A percentile compares a stretch with the other conserved stretches of the same genome.
Evolutionary conservation across 2,329 filamentous ascomycete species (phyloP).

Genomic region (Anisogramma anomala): DNA sequence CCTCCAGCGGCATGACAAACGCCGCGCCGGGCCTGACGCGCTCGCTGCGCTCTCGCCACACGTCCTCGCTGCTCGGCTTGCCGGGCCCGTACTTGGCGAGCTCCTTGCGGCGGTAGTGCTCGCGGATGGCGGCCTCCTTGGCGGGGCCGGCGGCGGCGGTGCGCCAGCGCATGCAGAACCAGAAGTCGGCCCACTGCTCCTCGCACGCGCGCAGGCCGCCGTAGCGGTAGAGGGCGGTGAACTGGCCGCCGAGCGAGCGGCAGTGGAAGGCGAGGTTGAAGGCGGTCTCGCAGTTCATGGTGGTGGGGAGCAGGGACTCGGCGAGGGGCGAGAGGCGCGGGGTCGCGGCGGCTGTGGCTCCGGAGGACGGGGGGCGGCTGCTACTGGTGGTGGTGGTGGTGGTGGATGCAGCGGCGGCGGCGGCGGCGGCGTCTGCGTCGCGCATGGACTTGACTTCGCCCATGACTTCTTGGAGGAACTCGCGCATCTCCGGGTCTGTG

Average conservation of each 20-base stretch:
- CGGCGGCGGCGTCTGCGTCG: conserved; percentile 13
- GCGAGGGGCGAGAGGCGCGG: conserved; percentile 37
- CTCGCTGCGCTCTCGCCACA: conserved; percentile 67
- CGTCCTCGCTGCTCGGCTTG: conserved; percentile 67
- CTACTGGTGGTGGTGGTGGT: conserved; percentile 10
- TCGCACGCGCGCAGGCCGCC: conserved; percentile 66
- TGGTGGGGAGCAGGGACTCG: conserved; percentile 62
- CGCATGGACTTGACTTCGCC: conserved; percentile 1
- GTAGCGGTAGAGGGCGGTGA: conserved; percentile 81
- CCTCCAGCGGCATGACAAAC: conserved; percentile 32
- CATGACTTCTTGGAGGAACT: conserved; percentile 31
- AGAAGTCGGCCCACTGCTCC: conserved; percentile 86
- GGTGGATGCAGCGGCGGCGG: conserved; percentile 24
- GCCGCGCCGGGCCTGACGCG: conserved; percentile 40
- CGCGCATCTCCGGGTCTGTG: conserved; percentile 40
- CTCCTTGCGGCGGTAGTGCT: conserved; percentile 57
- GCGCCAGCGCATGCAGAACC: conserved; percentile 98
- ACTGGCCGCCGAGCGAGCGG: conserved; percentile 82
- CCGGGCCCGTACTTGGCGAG: conserved; percentile 52
- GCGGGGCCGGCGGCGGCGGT: conserved; percentile 44
- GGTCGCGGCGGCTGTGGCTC: not conserved
- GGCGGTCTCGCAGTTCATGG: conserved; percentile 78
- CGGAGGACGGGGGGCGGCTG: too few relatives aligned
- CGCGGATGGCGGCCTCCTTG: conserved; percentile 50
- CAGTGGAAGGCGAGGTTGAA: conserved; percentile 95